Base-by-base conservation (phyloP, 495 filamentous ascomycete species). In the Neurospora tetrasperma region DNA sequence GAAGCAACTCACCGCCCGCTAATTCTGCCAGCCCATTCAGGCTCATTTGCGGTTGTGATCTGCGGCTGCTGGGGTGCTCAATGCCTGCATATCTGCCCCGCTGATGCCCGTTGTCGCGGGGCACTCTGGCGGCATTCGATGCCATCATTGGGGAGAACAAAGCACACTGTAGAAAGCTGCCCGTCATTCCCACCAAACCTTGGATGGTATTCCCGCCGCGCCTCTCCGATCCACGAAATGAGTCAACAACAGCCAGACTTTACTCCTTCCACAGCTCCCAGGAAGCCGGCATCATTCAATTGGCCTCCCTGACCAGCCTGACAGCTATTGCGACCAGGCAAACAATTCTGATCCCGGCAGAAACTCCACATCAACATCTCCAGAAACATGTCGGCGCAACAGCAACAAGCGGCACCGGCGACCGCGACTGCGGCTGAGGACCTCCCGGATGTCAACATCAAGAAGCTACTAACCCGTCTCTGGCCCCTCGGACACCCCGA, bases 401-500 rank as follows among this genome's bases (percentile, higher is more conserved):
- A 46, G 23, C 54, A 66, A 66, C 27, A 66, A 66, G 23, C 6
- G 27, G 18, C 71, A 46, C n/a, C 68, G 48, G 54, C 72, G 31
- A 43, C 39, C 69, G 44, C 44, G 8, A 46, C 18, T 0, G 44
- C 48, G 48, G 48, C 20, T 2, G 76, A 73, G 42, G 73, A 80
- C 72, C 77, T 78, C 27, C 75, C 72, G 11, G 66, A 73, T 11
- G 74, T 93, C 77, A 92, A 93, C 69, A 94, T 98, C 76, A 90
- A 91, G 8, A 89, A 92, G 18, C 87, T 98, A 18, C 89, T 98
- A 70, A 89, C 92, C 73, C 87, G 89, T 46, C 87, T 98, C 35
- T 91, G 92, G 88, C 90, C 92, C 70, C 23, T 80, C 2, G 79
- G 77, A 41, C 76, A 75, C 41, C 71, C 73, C 41, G 84, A 87